Base-by-base conservation (phyloP, 192 early-diverging fungal genomes). In the Entomortierella chlamydospora region DNA sequence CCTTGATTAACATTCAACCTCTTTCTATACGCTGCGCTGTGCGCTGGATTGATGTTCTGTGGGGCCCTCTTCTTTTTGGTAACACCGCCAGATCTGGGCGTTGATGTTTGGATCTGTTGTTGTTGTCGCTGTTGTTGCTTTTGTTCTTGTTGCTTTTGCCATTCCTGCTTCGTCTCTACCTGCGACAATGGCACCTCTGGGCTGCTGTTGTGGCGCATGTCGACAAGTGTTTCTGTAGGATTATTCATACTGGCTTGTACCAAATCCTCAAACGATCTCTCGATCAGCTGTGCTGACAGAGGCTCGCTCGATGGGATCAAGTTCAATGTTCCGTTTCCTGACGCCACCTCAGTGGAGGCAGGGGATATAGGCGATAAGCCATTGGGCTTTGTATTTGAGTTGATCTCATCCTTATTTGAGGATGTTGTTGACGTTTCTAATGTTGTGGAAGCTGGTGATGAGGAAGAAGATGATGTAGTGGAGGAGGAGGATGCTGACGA, bases 1-100 rank as follows among this genome's bases (percentile, higher is more conserved):
- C 76, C 76, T 79, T 79, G 76, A 23, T 79, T 79, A 26, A 79
- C 76, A 61, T 79, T 79, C 42, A 79, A n/a, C 20, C 76, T 54
- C 25, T 79, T 79, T n/a, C 76, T 61, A 29, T 79, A 79, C 3
- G 76, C 54, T 39, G 76, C 67, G 31, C 65, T 64, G 25, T 70
- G 76, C 1, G 63, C 56, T 34, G 76, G 76, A 18, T 62, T 65
- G 25, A 70, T 31, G 23, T 30, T 70, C 20, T 61, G 68, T 18
- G 76, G 43, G 8, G 45, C 3, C 5, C 18, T 4, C 49, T 65
- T 70, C 52, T 79, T 79, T 63, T 70, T 79, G 37, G 20, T 47
- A 5, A 15, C 20, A 20, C 20, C 20, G 39, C 39, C 39, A 15
- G 11, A 51, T 4, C 17, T 22, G 5, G 8, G 4, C 50, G 23